These are phyloP conservation scores for Verticillium tricorpus DNA, from an alignment of 2,329 filamentous ascomycete species.

Conservation along the genomic window DNA sequence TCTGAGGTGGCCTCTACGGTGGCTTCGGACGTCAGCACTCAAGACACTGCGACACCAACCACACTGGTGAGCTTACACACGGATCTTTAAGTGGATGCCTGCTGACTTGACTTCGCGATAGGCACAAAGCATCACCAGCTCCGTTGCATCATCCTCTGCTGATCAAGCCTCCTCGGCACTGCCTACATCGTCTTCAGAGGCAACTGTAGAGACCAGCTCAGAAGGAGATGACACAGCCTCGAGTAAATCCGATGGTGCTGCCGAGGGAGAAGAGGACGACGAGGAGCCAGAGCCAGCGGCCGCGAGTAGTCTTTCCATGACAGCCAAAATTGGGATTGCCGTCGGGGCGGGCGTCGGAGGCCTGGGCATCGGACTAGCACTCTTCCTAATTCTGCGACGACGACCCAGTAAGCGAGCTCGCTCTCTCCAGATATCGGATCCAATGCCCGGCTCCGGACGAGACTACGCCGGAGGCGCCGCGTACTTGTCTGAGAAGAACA, in stretches of 20 bases:
- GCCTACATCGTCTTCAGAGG: slow-evolving; percentile 2
- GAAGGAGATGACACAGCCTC: slow-evolving; percentile 1
- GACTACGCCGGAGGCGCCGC: slow-evolving; percentile 14
- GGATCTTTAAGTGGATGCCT: background rate
- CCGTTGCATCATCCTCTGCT: background rate
- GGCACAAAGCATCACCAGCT: background rate
- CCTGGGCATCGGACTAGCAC: slow-evolving; percentile 31
- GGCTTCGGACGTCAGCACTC: slow-evolving; percentile 12
- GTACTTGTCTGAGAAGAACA: slow-evolving; percentile 19
- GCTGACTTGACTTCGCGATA: background rate
- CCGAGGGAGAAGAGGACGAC: slow-evolving; percentile 4
- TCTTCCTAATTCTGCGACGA: slow-evolving; percentile 34
- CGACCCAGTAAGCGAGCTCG: slow-evolving; percentile 20
- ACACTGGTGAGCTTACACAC: slow-evolving; percentile 1
- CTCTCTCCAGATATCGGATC: slow-evolving; percentile 44
- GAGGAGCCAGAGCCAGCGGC: background rate
- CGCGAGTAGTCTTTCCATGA: slow-evolving; percentile 26
- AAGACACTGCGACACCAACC: slow-evolving; percentile 5
- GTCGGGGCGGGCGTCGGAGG: slow-evolving; percentile 39
- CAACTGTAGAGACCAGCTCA: background rate
- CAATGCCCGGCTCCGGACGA: slow-evolving; percentile 42
- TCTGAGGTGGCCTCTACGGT: background rate
- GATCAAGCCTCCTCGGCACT: background rate
- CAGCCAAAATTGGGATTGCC: slow-evolving; percentile 45
- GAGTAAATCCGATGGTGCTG: slow-evolving; percentile 13